Conservation (phyloP, 1,284 basidiomycete species). For the Heterobasidion irregulare region DNA sequence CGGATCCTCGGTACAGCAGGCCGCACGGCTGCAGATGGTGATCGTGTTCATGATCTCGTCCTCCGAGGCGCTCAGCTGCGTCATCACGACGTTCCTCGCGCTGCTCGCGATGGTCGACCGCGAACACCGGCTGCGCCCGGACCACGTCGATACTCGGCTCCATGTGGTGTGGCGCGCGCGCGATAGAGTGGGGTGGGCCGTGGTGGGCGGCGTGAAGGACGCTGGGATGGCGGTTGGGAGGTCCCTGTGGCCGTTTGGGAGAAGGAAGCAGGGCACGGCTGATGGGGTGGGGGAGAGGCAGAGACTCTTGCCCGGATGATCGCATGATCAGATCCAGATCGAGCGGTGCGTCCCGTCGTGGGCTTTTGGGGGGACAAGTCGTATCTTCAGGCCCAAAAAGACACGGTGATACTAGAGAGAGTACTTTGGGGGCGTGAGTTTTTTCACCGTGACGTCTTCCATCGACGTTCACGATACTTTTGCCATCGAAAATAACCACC, state of each 20-base stretch:
- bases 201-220: not conserved
- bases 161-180: conserved; percentile 38
- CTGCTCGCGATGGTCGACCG: conserved; percentile 58
- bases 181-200: not conserved
- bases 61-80: conserved; percentile 59
- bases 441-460: no score
- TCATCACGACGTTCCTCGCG: conserved; percentile 52
- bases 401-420: no score
- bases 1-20: conserved; percentile 76
- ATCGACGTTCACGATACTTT: no score
- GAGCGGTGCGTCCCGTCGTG: no score
- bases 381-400: no score
- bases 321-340: no score
- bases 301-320: no score
- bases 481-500: no score
- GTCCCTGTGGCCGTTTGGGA: not conserved
- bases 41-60: conserved; percentile 90
- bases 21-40: conserved; percentile 80
- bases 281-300: no score
- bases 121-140: conserved; percentile 62
- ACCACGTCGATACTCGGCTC: conserved; percentile 47
- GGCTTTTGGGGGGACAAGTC: no score
- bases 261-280: not conserved
- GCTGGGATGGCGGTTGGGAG: not conserved
- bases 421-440: no score